Conservation (phyloP, 352 stramenopile species). For the Pythium pyrilobum region DNA sequence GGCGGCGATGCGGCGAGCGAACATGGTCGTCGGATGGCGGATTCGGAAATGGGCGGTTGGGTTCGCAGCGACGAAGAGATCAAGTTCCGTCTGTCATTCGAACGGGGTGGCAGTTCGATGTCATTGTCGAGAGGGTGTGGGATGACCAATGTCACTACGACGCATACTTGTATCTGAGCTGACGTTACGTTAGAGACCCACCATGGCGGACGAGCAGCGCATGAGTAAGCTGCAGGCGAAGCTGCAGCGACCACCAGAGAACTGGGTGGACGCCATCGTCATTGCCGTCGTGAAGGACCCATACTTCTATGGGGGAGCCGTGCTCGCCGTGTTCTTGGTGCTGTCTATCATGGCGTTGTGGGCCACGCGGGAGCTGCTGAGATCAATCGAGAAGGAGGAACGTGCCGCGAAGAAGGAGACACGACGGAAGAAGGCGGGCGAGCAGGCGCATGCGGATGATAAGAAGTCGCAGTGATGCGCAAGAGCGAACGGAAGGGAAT, state of each 20-base stretch:
- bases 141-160: no score
- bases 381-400: slow-evolving; percentile 54
- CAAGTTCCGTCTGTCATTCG: no score
- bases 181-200: background rate
- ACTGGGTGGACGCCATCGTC: slow-evolving; percentile 62
- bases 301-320: slow-evolving; percentile 46
- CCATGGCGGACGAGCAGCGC: background rate
- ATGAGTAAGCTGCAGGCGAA: slow-evolving; percentile 11
- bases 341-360: slow-evolving; percentile 49
- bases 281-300: slow-evolving; percentile 56
- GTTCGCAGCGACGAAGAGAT: no score
- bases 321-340: slow-evolving; percentile 35
- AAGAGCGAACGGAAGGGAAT: no score
- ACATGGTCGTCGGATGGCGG: slow-evolving; percentile 11
- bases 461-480: slow-evolving; percentile 20
- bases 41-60: slow-evolving; percentile 6
- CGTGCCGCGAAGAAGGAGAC: slow-evolving; percentile 10
- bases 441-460: background rate
- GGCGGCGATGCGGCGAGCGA: slow-evolving; percentile 13
- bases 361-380: slow-evolving; percentile 51
- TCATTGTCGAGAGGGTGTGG: no score
- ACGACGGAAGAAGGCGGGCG: background rate
- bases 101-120: no score
- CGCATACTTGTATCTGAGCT: no score
- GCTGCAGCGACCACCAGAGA: slow-evolving; percentile 47